Conservation (phyloP, 192 early-diverging fungal genomes). For the Coemansia sp. region DNA sequence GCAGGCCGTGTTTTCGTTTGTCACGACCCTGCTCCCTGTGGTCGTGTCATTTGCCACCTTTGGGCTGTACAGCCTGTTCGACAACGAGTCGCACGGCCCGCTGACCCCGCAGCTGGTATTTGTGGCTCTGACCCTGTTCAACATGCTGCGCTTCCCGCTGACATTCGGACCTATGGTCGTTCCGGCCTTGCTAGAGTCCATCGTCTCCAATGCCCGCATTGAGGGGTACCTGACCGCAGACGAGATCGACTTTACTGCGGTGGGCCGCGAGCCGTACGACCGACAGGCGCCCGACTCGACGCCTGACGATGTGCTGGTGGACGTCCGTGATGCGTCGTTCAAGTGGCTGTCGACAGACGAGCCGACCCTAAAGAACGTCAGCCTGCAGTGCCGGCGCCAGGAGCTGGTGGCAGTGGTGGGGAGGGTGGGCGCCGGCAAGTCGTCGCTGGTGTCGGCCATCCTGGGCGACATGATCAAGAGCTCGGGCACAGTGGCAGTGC, state of each 20-base stretch:
- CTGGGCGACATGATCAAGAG: slow-evolving; percentile 53
- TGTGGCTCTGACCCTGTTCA: slow-evolving; percentile 46
- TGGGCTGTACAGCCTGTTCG: slow-evolving; percentile 35
- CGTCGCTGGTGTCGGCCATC: slow-evolving; percentile 56
- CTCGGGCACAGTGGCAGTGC: slow-evolving; percentile 21
- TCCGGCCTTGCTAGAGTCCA: slow-evolving; percentile 29
- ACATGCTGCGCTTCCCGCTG: slow-evolving; percentile 45
- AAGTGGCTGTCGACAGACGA: slow-evolving; percentile 49
- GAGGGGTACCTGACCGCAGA: slow-evolving; percentile 28
- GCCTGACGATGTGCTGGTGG: slow-evolving; percentile 23
- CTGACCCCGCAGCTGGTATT: slow-evolving; percentile 48
- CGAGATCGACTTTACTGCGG: slow-evolving; percentile 35
- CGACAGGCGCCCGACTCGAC: slow-evolving; percentile 16
- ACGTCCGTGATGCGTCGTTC: slow-evolving; percentile 37
- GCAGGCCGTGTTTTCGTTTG: slow-evolving; percentile 32
- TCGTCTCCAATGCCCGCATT: slow-evolving; percentile 34
- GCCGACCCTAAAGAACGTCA: slow-evolving; percentile 39
- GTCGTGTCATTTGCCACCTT: slow-evolving; percentile 45
- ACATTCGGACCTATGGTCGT: slow-evolving; percentile 26
- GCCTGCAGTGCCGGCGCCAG: slow-evolving; percentile 39
- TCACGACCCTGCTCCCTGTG: slow-evolving; percentile 40
- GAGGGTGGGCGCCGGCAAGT: slow-evolving; percentile 62
- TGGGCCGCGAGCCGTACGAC: slow-evolving; percentile 32
- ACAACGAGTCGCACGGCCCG: slow-evolving; percentile 35
- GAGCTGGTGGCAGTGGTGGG: slow-evolving; percentile 58